Conservation (phyloP, 805 yeast genomes). For the Wickerhamomyces chaumierensis region DNA sequence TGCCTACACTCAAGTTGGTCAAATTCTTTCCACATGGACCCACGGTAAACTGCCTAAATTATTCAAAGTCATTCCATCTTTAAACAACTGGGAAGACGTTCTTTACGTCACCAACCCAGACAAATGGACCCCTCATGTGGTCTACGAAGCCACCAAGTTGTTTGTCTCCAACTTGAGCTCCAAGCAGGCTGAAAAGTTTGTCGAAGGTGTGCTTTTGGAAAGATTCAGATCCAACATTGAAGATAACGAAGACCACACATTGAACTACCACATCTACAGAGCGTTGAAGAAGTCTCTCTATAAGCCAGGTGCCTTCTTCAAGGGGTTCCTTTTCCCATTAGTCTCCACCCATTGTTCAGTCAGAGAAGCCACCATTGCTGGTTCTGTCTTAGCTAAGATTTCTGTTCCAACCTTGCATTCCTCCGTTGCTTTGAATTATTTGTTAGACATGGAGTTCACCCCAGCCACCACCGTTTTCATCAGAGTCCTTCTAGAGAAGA, state of each 20-base stretch:
- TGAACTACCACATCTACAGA: slow-evolving; percentile 89
- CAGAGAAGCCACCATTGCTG: slow-evolving; percentile 91
- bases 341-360: slow-evolving; percentile 83
- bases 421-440: slow-evolving; percentile 84
- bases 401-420: slow-evolving; percentile 94
- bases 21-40: slow-evolving; percentile 74
- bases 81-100: slow-evolving; percentile 93
- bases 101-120: slow-evolving; percentile 88
- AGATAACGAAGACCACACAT: slow-evolving; percentile 60
- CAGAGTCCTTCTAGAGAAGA: slow-evolving; percentile 81
- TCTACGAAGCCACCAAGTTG: slow-evolving; percentile 87
- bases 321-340: slow-evolving; percentile 88
- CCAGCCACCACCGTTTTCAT: slow-evolving; percentile 90
- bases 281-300: slow-evolving; percentile 86
- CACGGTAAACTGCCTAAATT: slow-evolving; percentile 96
- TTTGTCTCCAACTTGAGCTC: slow-evolving; percentile 87
- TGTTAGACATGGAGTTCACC: slow-evolving; percentile 69
- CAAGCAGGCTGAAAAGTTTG: slow-evolving; percentile 78
- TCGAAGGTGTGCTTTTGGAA: slow-evolving; percentile 55
- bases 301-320: slow-evolving; percentile 96
- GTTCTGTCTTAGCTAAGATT: slow-evolving; percentile 78
- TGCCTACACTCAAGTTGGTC: slow-evolving; percentile 88
- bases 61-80: slow-evolving; percentile 87
- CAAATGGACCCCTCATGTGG: slow-evolving; percentile 90
- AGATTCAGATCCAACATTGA: slow-evolving; percentile 64